Evolutionary conservation across 2,329 filamentous ascomycete genomes (phyloP).

Genomic region (Verticillium nubilum): DNA sequence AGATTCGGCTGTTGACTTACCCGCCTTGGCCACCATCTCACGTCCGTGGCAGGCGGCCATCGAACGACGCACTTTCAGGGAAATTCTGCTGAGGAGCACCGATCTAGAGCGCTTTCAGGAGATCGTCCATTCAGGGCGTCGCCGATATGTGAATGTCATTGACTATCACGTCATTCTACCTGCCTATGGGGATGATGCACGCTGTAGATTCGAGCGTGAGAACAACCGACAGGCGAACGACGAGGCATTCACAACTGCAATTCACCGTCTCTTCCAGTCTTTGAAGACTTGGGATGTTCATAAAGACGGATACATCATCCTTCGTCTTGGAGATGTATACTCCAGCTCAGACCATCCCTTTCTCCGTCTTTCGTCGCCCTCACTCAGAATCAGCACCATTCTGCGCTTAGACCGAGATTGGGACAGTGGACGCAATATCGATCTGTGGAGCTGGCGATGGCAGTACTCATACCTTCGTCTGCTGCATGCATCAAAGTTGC

Average conservation of each 20-base stretch:
- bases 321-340: background rate
- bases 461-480: background rate
- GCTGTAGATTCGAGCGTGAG: conserved; percentile 14
- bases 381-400: background rate
- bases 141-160: conserved; percentile 12
- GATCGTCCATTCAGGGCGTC: conserved; percentile 10
- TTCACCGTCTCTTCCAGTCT: conserved; percentile 12
- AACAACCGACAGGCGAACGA: conserved; percentile 14
- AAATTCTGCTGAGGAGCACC: conserved; percentile 8
- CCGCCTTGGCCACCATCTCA: conserved; percentile 2
- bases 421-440: background rate
- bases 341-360: background rate
- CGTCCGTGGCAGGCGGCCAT: background rate
- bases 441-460: background rate
- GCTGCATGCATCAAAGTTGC: background rate
- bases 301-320: background rate
- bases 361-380: background rate
- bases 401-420: background rate
- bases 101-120: conserved; percentile 12
- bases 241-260: conserved; percentile 13
- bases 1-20: background rate
- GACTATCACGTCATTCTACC: conserved; percentile 14
- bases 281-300: conserved; percentile 12
- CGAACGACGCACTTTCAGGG: conserved; percentile 1
- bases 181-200: conserved; percentile 9